Base-by-base conservation (phyloP, 495 filamentous ascomycete species). In the Antarctomyces pellizariae region DNA sequence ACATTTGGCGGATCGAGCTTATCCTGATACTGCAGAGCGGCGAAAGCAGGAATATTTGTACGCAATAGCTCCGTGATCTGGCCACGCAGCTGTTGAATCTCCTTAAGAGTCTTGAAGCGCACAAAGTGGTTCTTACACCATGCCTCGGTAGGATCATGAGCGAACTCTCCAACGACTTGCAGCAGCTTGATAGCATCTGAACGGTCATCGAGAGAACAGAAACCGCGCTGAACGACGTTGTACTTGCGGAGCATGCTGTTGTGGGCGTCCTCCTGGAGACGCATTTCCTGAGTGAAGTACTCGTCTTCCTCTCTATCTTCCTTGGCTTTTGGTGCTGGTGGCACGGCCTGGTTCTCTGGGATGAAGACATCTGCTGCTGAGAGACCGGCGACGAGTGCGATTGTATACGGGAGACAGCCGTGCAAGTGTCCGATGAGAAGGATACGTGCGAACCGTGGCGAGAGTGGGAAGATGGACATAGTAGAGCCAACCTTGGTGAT, bases 131-230 rank as follows among this genome's bases (percentile, higher is more conserved):
- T 47, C 8, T 65, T 58, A 42, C 78, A 84, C 63, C 89, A 91
- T 7, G 49, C 51, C 16, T 73, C 67, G 1, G 55, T 58, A 2
- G 57, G 57, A 26, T 74, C 59, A 25, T 70, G 54, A 18, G 74
- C 75, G 36, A 82, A 76, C 33, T 79, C 77, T 38, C 79, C 84
- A 18, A 93, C 69, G 2, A 80, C 75, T 11, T 77, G 79, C 20
- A 93, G 65, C 12, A 80, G 61, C 47, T 92, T 95, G 26, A 95
- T 59, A n/a, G 71, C 79, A 41, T 99, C 89, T 17, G 69, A 75
- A 22, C 64, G 68, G 37, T 71, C 60, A 45, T 89, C 82, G 25
- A 79, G 67, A n/a, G 59, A 68, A 42, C 76, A 70, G 42, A 91
- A 74, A 21, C 71, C 65, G 16, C 67, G 64, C 35, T 90, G 83